Percentiles rank a stretch among this genome's conserved stretches.
These are phyloP conservation scores for Striga asiatica DNA, from an alignment of 257 asterid genomes.

Conservation along the genomic window DNA sequence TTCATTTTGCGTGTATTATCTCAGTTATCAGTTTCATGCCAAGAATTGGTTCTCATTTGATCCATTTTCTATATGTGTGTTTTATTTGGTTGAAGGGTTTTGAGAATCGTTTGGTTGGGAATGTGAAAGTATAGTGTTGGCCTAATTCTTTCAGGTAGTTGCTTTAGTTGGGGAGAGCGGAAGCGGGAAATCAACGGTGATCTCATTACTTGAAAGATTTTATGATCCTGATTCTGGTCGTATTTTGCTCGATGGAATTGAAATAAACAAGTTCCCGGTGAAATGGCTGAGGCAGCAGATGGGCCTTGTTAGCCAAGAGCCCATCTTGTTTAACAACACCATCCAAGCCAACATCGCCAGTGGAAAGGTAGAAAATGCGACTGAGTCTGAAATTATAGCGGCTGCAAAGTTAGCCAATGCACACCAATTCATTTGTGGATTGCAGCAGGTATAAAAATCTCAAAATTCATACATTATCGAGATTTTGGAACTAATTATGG, in stretches of 20 bases:
- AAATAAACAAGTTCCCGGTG: constrained; percentile 56
- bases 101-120: too few relatives aligned
- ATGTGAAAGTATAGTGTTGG: too few relatives aligned
- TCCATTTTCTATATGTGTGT: too few relatives aligned
- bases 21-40: too few relatives aligned
- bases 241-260: constrained; percentile 62
- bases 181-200: constrained; percentile 83
- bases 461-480: too few relatives aligned
- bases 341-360: constrained; percentile 78
- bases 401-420: constrained; percentile 87
- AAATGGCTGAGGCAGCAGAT: constrained; percentile 86
- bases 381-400: constrained; percentile 63
- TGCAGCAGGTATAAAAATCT: too few relatives aligned
- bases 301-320: constrained; percentile 97
- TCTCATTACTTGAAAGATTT: constrained; percentile 65
- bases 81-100: too few relatives aligned
- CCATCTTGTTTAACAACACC: constrained; percentile 62
- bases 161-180: constrained; percentile 97
- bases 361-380: constrained; percentile 69
- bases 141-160: constrained; percentile 39
- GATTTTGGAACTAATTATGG: too few relatives aligned
- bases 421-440: constrained; percentile 72
- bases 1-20: background rate
- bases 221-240: constrained; percentile 70
- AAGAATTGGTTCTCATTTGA: too few relatives aligned